A percentile compares a stretch with the other conserved stretches of the same genome.
phyloP scores from a whole-genome alignment of 192 early-diverging fungal genomes.

The Haplosporangium gracile region DNA sequence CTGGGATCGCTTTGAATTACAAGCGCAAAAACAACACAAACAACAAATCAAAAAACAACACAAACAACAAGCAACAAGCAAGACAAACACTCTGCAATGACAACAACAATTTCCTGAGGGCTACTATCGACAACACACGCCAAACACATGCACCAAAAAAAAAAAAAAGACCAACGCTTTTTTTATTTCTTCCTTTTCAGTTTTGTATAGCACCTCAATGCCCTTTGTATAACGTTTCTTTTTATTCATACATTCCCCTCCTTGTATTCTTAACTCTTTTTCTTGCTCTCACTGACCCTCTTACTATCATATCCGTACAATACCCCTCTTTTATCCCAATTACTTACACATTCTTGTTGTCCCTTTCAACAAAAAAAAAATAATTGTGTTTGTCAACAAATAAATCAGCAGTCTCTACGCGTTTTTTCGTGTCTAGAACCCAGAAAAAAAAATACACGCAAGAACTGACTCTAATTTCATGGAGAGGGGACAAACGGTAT shows the following conservation, averaged over 20 bases:
- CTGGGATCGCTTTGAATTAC: background rate
- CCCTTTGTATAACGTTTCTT: slow-evolving; percentile 5
- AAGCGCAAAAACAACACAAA: background rate
- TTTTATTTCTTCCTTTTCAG: slow-evolving; percentile 5
- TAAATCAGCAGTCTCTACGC: background rate
- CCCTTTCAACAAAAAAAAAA: background rate
- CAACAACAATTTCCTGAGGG: background rate
- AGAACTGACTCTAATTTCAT: background rate
- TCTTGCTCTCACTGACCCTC: background rate
- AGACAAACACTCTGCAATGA: background rate
- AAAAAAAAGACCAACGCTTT: background rate
- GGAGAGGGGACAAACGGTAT: too few species aligned
- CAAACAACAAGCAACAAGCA: background rate
- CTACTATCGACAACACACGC: background rate
- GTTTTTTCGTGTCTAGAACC: too few species aligned
- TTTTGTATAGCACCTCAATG: background rate
- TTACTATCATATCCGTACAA: background rate
- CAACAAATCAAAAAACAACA: background rate
- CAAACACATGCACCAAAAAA: background rate
- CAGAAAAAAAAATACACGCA: background rate
- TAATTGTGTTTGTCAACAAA: background rate
- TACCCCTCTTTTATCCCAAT: background rate
- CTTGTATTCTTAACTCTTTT: slow-evolving; percentile 7
- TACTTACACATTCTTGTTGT: background rate
- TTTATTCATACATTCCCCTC: background rate